Evolutionary conservation across 139 green algal genomes (phyloP).

Genomic region (Micractinium sp.): DNA sequence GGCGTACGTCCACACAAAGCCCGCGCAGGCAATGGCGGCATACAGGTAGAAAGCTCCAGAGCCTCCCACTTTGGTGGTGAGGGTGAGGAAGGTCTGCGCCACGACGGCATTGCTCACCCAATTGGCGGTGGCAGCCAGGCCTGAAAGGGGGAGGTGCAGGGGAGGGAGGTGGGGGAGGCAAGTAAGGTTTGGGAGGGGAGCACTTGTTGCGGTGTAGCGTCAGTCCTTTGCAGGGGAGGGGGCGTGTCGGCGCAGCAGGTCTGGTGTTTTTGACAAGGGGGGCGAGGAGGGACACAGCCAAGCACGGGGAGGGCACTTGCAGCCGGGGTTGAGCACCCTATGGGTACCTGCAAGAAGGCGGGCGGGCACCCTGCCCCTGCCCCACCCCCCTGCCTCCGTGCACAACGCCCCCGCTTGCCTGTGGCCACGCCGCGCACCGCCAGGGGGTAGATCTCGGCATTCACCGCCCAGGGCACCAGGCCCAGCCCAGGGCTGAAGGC

Average conservation of each 20-base stretch:
- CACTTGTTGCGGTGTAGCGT: neutral
- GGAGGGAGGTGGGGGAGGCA: neutral
- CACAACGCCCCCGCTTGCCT: neutral
- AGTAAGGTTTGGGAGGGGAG: too few relatives aligned
- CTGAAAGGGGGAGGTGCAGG: neutral
- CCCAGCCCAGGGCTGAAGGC: conserved; percentile 77
- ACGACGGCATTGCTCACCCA: conserved; percentile 77
- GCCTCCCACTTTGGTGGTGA: conserved; percentile 54
- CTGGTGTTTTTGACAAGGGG: too few relatives aligned
- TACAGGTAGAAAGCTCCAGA: conserved; percentile 66
- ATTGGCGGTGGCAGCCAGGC: conserved; percentile 71
- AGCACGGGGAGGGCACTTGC: too few relatives aligned
- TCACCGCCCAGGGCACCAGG: conserved; percentile 81
- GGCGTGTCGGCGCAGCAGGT: too few relatives aligned
- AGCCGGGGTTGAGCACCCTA: too few relatives aligned
- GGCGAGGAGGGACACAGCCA: neutral
- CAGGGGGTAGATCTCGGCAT: conserved; percentile 78
- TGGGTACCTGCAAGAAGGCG: too few relatives aligned
- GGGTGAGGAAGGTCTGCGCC: conserved; percentile 68
- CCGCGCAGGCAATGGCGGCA: conserved; percentile 42
- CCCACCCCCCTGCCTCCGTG: neutral
- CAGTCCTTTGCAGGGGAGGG: too few relatives aligned
- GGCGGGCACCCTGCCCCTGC: too few relatives aligned
- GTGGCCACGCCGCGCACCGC: conserved; percentile 49
- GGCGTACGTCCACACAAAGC: conserved; percentile 50